Evolutionary conservation across 2,329 filamentous ascomycete species (phyloP), one percentile per base, ranked within the genome.

Genomic region (Pestalotiopsis sp.): DNA sequence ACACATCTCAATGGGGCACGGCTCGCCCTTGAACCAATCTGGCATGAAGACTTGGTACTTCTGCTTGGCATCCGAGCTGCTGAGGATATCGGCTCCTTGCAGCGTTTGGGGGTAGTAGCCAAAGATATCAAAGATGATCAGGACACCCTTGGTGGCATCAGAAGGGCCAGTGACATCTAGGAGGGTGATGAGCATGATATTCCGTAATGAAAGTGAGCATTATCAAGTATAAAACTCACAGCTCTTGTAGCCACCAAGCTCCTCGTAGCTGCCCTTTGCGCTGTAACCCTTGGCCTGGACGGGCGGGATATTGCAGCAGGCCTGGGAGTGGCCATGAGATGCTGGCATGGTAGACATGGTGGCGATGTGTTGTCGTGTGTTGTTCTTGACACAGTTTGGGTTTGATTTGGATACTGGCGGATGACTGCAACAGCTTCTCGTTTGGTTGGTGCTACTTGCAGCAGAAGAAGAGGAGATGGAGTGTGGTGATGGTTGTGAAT

Each of bases 11-110:
- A 90, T 85, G 64, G 83, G 81, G 75, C 81, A 82, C 2, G 93
- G 92, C 72, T 88, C 86, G 78, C 93, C 94, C 70, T 92, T 87
- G 84, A 97, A 97, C 86, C 93, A 95, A 82, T 98, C 95, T 36
- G 95, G 95, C 72, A 98, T 95, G 82, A 95, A 94, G 73, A 97
- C 93, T 74, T 90, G 90, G 84, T 97, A 96, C 76, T 92, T 89
- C 79, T 83, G 87, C 81, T 82, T 86, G 79, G 83, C 77, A 75
- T 88, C 84, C 70, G 84, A 83, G 61, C 82, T 82, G 59, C 88
- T 84, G 27, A 92, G 82, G 73, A 89, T 92, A 74, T 94, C 91
- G 71, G 90, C 89, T 27, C 91, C 91, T 78, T 93, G 91, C 12
- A 92, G 71, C 2, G 91, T 90, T 80, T 93, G 91, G 27, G 88